These are phyloP conservation scores for Xylaria polymorpha DNA, from an alignment of 2,329 filamentous ascomycete species.

Conservation along the genomic window DNA sequence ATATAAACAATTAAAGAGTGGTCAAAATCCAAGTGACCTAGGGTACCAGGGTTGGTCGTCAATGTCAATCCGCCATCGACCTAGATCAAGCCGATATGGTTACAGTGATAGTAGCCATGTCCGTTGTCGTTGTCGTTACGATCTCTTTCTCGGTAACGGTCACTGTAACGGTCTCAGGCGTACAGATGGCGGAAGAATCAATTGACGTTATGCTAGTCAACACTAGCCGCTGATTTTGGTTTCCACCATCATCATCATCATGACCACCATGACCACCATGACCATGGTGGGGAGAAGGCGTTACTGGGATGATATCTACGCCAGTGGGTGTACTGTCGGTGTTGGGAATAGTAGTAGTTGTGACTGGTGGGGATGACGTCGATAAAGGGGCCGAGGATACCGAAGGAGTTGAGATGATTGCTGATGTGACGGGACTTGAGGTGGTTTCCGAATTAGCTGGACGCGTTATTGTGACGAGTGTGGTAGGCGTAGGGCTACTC, in stretches of 20 bases:
- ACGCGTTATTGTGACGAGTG: constrained; percentile 33
- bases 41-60: not conserved
- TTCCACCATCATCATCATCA: not conserved
- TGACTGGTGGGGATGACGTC: constrained; percentile 3
- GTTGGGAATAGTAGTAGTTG: constrained; percentile 22
- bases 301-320: constrained; percentile 35
- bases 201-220: constrained; percentile 4
- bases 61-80: not conserved
- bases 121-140: constrained; percentile 23
- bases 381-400: not conserved
- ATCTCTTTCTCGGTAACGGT: constrained; percentile 35
- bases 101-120: constrained; percentile 21
- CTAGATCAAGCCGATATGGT: constrained; percentile 21
- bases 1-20: constrained; percentile 21
- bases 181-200: not conserved
- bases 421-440: constrained; percentile 24
- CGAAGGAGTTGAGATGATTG: constrained; percentile 10
- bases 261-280: too few species aligned
- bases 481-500: constrained; percentile 24
- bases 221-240: not conserved
- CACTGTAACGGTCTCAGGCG: constrained; percentile 15
- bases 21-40: constrained; percentile 16
- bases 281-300: not conserved
- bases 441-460: constrained; percentile 29
- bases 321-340: constrained; percentile 30